phyloP scores from a whole-genome alignment of 2,329 filamentous ascomycete species.

The Pseudocercospora fijiensis region DNA sequence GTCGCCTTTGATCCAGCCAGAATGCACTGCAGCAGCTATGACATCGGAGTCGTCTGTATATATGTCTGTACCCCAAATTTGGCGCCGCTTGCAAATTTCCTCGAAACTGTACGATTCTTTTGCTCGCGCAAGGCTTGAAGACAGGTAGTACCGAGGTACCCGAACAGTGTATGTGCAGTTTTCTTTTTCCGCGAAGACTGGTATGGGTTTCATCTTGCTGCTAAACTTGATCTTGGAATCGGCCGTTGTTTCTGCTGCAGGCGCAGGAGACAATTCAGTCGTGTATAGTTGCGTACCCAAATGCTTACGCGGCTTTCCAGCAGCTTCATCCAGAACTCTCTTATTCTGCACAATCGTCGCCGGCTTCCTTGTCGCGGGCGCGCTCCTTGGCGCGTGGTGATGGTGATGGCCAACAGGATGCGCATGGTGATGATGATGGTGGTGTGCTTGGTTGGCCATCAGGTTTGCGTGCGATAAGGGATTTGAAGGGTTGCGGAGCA shows the following conservation, averaged over 20 bases:
- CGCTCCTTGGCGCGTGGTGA: slow-evolving; percentile 38
- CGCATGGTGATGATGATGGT: slow-evolving; percentile 41
- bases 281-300: slow-evolving; percentile 83
- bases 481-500: slow-evolving; percentile 35
- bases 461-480: slow-evolving; percentile 34
- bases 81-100: slow-evolving; percentile 76
- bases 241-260: slow-evolving; percentile 36
- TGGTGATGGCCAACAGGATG: slow-evolving; percentile 41
- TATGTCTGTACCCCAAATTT: slow-evolving; percentile 89
- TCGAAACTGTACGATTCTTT: slow-evolving; percentile 61
- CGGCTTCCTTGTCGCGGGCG: slow-evolving; percentile 55
- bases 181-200: slow-evolving; percentile 72
- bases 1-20: slow-evolving; percentile 86
- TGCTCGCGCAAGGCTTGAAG: slow-evolving; percentile 16
- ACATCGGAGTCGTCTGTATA: slow-evolving; percentile 97
- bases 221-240: slow-evolving; percentile 59
- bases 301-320: slow-evolving; percentile 70
- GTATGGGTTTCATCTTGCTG: slow-evolving; percentile 68
- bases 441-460: slow-evolving; percentile 29
- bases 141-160: slow-evolving; percentile 74
- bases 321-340: slow-evolving; percentile 69
- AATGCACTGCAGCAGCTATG: slow-evolving; percentile 87
- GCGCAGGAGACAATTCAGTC: slow-evolving; percentile 57
- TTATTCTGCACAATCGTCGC: slow-evolving; percentile 68
- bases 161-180: slow-evolving; percentile 91